These are phyloP conservation scores for Komagataella populi DNA, from an alignment of 805 yeast genomes.

Conservation along the genomic window DNA sequence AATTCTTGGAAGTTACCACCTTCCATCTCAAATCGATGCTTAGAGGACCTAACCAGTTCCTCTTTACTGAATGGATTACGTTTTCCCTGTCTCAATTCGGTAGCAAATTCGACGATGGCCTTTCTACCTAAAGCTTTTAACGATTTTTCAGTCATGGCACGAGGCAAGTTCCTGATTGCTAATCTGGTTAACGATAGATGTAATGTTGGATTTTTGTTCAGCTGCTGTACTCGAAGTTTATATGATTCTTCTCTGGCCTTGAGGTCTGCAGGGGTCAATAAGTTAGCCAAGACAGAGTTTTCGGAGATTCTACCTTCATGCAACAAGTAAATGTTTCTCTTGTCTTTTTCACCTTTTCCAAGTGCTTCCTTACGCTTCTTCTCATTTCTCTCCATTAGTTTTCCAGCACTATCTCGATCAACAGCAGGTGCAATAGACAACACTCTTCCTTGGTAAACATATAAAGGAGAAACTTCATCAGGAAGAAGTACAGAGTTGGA, in stretches of 20 bases:
- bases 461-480: constrained; percentile 82
- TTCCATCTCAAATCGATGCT: constrained; percentile 31
- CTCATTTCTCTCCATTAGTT: constrained; percentile 60
- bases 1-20: constrained; percentile 19
- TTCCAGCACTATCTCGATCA: constrained; percentile 70
- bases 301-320: constrained; percentile 89
- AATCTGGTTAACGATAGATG: constrained; percentile 91
- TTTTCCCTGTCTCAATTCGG: constrained; percentile 57
- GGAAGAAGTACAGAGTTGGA: constrained; percentile 61
- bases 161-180: constrained; percentile 88
- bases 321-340: constrained; percentile 69
- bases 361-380: constrained; percentile 57
- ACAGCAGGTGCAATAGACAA: constrained; percentile 76
- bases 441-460: constrained; percentile 88
- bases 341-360: constrained; percentile 76
- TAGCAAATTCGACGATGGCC: constrained; percentile 90
- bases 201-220: constrained; percentile 79
- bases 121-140: constrained; percentile 87
- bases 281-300: constrained; percentile 63
- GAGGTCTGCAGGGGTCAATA: constrained; percentile 58
- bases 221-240: constrained; percentile 75
- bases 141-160: constrained; percentile 81
- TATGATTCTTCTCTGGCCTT: constrained; percentile 83
- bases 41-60: constrained; percentile 69
- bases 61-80: constrained; percentile 86